Evolutionary conservation across 768 basidiomycete species (phyloP).

Genomic region (Trametes punicea): DNA sequence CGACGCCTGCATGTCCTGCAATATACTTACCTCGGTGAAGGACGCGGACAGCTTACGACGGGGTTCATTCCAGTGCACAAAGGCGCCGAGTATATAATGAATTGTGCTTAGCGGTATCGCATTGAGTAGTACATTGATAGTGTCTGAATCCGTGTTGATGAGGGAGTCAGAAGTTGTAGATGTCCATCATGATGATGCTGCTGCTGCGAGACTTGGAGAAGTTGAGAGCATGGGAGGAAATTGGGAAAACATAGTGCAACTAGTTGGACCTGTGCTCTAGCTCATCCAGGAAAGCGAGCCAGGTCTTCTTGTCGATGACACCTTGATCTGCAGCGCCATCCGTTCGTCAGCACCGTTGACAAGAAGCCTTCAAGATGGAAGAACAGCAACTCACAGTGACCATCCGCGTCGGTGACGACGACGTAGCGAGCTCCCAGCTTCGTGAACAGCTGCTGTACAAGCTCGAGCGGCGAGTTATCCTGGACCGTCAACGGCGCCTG

Average conservation of each 20-base stretch:
- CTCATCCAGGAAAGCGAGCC: constrained; percentile 82
- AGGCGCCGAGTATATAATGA: no score
- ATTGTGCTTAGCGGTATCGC: no score
- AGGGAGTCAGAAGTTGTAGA: no score
- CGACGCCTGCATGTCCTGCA: no score
- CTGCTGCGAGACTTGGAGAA: background rate
- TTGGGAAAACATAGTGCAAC: background rate
- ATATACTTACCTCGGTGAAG: no score
- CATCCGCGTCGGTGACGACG: constrained; percentile 77
- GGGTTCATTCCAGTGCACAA: no score
- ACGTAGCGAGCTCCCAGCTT: constrained; percentile 93
- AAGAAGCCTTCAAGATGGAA: background rate
- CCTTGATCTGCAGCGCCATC: constrained; percentile 62
- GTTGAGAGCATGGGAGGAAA: background rate
- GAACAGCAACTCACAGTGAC: constrained; percentile 57
- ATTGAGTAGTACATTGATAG: no score
- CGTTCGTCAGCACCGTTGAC: background rate
- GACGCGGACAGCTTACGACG: no score
- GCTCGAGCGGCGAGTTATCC: constrained; percentile 82
- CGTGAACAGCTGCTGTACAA: constrained; percentile 90
- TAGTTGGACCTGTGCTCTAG: constrained; percentile 45
- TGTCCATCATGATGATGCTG: background rate
- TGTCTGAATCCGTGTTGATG: no score
- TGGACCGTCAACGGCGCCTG: constrained; percentile 87
- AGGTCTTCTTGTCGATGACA: constrained; percentile 90